Evolutionary conservation across 495 filamentous ascomycete species (phyloP).

Genomic region (Tetracladium setigerum): DNA sequence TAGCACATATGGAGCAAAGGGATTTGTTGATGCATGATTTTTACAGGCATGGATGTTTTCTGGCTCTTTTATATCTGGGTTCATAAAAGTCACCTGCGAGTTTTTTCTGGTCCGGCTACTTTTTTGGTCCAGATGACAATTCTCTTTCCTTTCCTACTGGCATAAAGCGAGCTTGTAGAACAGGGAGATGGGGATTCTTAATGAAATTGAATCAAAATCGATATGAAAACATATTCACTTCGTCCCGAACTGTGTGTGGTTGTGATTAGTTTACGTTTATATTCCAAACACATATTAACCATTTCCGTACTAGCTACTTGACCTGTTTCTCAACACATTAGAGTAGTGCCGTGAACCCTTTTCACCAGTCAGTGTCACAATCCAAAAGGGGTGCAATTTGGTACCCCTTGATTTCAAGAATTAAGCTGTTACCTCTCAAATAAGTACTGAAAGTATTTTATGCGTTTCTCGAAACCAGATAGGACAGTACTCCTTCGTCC

Average conservation of each 20-base stretch:
- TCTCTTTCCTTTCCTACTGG: constrained; percentile 18
- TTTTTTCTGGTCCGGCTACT: constrained; percentile 15
- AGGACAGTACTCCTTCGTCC: too few relatives aligned
- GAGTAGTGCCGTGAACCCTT: too few relatives aligned
- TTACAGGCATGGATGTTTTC: constrained; percentile 22
- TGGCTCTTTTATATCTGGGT: constrained; percentile 18
- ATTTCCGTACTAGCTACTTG: too few relatives aligned
- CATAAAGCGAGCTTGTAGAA: constrained; percentile 26
- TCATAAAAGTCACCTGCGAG: constrained; percentile 21
- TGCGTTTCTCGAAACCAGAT: too few relatives aligned
- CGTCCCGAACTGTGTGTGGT: neutral
- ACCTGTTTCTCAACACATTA: too few relatives aligned
- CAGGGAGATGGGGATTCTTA: constrained; percentile 18
- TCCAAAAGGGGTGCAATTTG: too few relatives aligned
- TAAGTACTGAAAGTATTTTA: too few relatives aligned
- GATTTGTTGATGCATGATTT: constrained; percentile 21
- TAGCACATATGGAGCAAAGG: constrained; percentile 14
- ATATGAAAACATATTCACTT: constrained; percentile 1
- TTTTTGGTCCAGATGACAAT: constrained; percentile 11
- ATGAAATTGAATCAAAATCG: constrained; percentile 20
- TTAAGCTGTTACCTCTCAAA: too few relatives aligned
- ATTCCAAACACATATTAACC: too few relatives aligned
- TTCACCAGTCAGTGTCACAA: too few relatives aligned
- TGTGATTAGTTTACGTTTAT: too few relatives aligned
- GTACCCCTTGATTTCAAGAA: too few relatives aligned